Evolutionary conservation across 352 stramenopile genomes (phyloP).

Genomic region (Thalassiosira oceanica): DNA sequence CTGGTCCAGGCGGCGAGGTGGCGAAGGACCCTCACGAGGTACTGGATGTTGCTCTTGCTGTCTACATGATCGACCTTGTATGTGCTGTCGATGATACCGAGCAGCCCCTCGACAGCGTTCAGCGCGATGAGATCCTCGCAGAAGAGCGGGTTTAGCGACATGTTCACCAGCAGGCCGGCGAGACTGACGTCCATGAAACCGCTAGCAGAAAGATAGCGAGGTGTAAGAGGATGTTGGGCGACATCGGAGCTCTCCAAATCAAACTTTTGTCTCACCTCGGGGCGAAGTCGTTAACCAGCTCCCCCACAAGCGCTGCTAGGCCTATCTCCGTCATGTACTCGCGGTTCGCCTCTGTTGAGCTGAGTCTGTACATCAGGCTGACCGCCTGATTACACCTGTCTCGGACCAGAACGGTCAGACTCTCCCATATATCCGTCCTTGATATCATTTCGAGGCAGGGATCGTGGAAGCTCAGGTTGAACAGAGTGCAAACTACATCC

Average conservation of each 20-base stretch:
- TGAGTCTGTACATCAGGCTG: conserved; percentile 92
- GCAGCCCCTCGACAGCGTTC: conserved; percentile 4
- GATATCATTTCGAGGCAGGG: conserved; percentile 48
- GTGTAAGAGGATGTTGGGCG: too few species aligned
- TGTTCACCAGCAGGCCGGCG: conserved; percentile 91
- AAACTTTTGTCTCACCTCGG: too few species aligned
- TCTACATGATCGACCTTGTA: not conserved
- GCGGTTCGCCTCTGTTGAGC: conserved; percentile 92
- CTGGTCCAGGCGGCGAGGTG: conserved; percentile 90
- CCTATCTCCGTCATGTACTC: conserved; percentile 93
- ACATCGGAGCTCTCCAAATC: too few species aligned
- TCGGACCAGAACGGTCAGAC: conserved; percentile 91
- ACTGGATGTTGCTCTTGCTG: too few species aligned
- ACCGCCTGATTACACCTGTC: conserved; percentile 88
- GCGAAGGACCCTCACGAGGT: conserved; percentile 89
- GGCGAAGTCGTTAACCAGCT: too few species aligned
- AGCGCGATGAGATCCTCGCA: conserved; percentile 21
- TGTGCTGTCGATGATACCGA: conserved; percentile 20
- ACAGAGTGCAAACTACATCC: conserved; percentile 81
- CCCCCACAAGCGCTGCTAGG: too few species aligned
- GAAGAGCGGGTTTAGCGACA: conserved; percentile 27
- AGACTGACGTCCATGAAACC: too few species aligned
- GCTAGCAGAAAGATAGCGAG: too few species aligned
- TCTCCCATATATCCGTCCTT: conserved; percentile 87
- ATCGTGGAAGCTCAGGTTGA: conserved; percentile 93